Evolutionary conservation across 225 moss, liverwort and hornwort genomes (phyloP), one percentile per base, ranked within the genome.

Genomic region (Sphagnum contortum): DNA sequence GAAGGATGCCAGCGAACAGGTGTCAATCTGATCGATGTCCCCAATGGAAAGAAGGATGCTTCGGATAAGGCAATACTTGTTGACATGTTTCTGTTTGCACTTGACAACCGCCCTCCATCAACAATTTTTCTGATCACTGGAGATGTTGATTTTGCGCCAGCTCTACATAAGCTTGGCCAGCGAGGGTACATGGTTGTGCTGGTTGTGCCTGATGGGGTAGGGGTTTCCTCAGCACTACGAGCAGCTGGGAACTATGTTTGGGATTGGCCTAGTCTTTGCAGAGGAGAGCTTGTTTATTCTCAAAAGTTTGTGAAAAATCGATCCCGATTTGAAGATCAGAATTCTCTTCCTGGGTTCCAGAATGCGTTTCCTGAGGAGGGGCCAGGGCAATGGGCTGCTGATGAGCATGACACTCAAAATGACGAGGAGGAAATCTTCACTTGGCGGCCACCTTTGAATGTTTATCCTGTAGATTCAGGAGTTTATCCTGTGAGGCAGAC

Each of bases 1-100:
- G 92, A 96, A 80, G 96, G 92, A 57, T 92, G 90, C 76, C 92
- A 92, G 55, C 79, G 92, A 73, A 96, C 92, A 50, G 96, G 92
- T 8, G 92, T 96, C 12, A 92, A 92, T 73, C 79, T 96, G 63
- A 92, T 92, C 50, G 96, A 96, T 76, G 96, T 96, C 52, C 92
- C 92, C 5, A 90, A 87, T 69, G 92, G 92, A 44, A 92, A 85
- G 72, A 98, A 98, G 77, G 96, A 98, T 72, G 93, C 96, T 44
- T 78, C 90, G 1, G 96, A 98, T 58, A 98, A 98, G 71, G 96
- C 96, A 9, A 98, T 98, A 48, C 77, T 98, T 60, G 92, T 93
- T 57, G 96, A 98, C 60, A 74, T 98, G 85, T 90, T 98, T 66
- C 72, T 98, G 50, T 98, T 88, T 52, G 96, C 92, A 3, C 80